A percentile compares a stretch with the other conserved stretches of the same genome.
These are phyloP conservation scores for Fusarium sulawesiense DNA, from an alignment of 2,329 filamentous ascomycete genomes.

Conservation along the genomic window DNA sequence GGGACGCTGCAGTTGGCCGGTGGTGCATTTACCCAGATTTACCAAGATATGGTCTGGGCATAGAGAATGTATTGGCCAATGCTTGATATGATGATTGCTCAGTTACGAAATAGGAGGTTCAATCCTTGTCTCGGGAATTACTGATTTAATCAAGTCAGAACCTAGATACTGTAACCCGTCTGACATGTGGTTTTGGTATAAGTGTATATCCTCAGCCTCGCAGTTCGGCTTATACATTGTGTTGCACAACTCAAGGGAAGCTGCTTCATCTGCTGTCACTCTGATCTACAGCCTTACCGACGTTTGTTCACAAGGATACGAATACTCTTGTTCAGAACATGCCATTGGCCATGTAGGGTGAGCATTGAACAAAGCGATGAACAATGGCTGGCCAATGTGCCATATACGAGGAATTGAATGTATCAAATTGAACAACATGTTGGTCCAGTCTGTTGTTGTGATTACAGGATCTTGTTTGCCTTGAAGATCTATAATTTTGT, in stretches of 20 bases:
- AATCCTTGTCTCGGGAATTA: not conserved
- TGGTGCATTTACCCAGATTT: not conserved
- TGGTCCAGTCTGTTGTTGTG: not conserved
- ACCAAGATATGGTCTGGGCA: not conserved
- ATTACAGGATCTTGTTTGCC: not conserved
- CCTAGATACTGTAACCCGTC: not conserved
- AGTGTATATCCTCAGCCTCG: constrained; percentile 6
- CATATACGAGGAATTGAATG: not conserved
- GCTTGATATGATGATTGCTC: not conserved
- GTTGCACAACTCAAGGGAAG: not conserved
- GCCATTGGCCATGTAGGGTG: not conserved
- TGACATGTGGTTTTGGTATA: not conserved
- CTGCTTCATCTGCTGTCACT: not conserved
- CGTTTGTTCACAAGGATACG: not conserved
- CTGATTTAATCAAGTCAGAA: not conserved
- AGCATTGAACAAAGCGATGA: not conserved
- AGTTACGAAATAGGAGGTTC: not conserved
- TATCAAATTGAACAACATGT: not conserved
- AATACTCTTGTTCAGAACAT: not conserved
- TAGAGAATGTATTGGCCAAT: not conserved
- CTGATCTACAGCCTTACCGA: constrained; percentile 1
- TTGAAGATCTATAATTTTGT: not conserved
- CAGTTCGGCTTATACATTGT: constrained; percentile 1
- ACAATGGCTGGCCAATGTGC: not conserved
- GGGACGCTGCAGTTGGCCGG: constrained; percentile 22